phyloP scores from a whole-genome alignment of 306 rosid species.

The Sophora flavescens region DNA sequence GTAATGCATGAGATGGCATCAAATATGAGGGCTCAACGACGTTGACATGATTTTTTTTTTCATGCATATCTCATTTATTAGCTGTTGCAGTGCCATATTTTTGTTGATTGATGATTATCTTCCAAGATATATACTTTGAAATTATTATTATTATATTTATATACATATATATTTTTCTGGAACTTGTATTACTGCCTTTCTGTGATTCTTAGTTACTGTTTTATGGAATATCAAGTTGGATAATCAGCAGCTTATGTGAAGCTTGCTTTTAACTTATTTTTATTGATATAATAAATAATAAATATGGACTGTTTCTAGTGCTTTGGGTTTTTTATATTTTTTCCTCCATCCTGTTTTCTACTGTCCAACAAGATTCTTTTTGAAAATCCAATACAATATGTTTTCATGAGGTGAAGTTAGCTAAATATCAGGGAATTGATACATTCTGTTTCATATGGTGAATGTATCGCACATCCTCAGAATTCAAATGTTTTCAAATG shows the following conservation, averaged over 20 bases:
- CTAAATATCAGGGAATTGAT: background rate
- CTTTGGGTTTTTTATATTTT: background rate
- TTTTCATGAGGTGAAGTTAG: background rate
- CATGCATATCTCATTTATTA: background rate
- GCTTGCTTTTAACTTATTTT: background rate
- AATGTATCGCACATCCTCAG: background rate
- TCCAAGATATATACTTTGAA: background rate
- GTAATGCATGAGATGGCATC: slow-evolving; percentile 1
- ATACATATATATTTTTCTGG: background rate
- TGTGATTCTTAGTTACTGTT: slow-evolving; percentile 15
- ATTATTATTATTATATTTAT: background rate
- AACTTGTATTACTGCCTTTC: slow-evolving; percentile 15
- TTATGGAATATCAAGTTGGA: slow-evolving; percentile 17
- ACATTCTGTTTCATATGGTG: too few relatives aligned
- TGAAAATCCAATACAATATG: background rate
- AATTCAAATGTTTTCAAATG: background rate
- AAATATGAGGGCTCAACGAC: background rate
- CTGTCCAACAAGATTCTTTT: background rate
- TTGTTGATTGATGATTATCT: slow-evolving; percentile 1
- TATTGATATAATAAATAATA: background rate
- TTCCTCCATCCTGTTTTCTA: background rate
- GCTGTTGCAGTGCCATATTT: background rate
- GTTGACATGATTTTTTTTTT: background rate
- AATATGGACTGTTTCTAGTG: slow-evolving; percentile 5
- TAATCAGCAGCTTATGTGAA: slow-evolving; percentile 13